Evolutionary conservation across 495 filamentous ascomycete genomes (phyloP), one percentile per base, ranked within the genome.

Genomic region (Hypomontagnella submonticulosa): DNA sequence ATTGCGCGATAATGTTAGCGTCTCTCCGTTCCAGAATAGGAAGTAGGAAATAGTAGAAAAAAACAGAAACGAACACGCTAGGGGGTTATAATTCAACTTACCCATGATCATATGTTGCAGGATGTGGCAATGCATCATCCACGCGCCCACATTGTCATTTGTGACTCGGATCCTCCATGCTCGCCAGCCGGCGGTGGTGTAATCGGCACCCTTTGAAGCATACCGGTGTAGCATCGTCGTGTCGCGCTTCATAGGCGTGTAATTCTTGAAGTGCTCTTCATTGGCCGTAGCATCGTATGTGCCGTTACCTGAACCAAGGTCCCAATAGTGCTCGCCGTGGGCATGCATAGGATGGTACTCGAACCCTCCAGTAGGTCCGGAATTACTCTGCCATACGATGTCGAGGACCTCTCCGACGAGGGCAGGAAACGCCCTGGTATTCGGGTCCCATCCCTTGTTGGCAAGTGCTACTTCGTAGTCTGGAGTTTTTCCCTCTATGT

Each of bases 71-170:
- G 12, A 19, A 27, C 9, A 52, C 11, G 4, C 36, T 9, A 43
- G 16, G 41, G 20, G 11, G 23, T 27, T 18, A 15, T 10, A 44
- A 36, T 8, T 38, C 1, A 12, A 60, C 71, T 65, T 79, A 61
- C 81, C 81, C 79, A 83, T 80, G 13, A 82, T 59, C 78, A 85
- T 84, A 71, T 86, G 83, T 63, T 82, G 81, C 51, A 84, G 71
- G 36, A 84, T 81, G 72, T 89, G 87, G 62, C 86, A 89, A 71
- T 89, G 87, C 19, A 87, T 72, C 82, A 88, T 85, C 86, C 86
- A 88, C 12, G 85, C 85, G 2, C 85, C 84, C 1, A 85, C 74
- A 54, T 84, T 73, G 8, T 71, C 56, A 1, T 73, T 70, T 0
- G 70, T 77, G 11, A 85, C 76, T 20, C 81, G 73, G 11, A 85